phyloP scores from a whole-genome alignment of 345 rosid species.

The Microcos paniculata region DNA sequence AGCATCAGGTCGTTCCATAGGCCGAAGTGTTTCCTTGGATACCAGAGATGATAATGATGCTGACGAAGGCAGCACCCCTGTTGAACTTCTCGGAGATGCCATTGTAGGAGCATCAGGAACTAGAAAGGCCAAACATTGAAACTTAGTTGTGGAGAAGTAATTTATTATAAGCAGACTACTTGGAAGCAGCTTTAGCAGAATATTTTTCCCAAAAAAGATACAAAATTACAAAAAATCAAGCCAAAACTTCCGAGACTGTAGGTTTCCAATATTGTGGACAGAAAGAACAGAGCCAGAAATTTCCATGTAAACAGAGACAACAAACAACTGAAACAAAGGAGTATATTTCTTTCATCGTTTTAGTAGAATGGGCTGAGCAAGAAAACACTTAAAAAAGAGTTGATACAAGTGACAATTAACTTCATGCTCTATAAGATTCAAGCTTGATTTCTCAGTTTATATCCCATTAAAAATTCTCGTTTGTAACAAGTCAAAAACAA shows the following conservation, averaged over 20 bases:
- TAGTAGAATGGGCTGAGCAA: background rate
- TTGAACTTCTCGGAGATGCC: constrained; percentile 19
- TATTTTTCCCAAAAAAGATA: background rate
- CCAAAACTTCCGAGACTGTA: background rate
- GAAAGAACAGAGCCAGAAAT: background rate
- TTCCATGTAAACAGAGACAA: background rate
- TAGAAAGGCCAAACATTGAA: background rate
- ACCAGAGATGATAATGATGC: constrained; percentile 12
- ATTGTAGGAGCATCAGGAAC: constrained; percentile 18
- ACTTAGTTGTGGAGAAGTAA: background rate
- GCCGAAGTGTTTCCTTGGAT: constrained; percentile 13
- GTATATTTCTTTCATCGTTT: background rate
- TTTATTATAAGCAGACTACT: background rate
- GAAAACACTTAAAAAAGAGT: background rate
- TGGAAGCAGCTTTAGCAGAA: background rate
- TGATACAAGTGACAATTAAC: background rate
- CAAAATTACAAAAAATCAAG: background rate
- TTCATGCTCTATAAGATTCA: background rate
- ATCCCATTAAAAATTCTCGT: background rate
- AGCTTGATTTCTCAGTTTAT: background rate
- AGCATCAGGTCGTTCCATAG: constrained; percentile 59
- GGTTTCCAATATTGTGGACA: background rate
- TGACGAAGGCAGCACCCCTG: constrained; percentile 7
- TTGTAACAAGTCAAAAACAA: background rate
- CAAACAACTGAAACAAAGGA: background rate